Evolutionary conservation across 2,329 filamentous ascomycete species (phyloP), one percentile per base, ranked within the genome.

Genomic region (Arthroderma uncinatum): DNA sequence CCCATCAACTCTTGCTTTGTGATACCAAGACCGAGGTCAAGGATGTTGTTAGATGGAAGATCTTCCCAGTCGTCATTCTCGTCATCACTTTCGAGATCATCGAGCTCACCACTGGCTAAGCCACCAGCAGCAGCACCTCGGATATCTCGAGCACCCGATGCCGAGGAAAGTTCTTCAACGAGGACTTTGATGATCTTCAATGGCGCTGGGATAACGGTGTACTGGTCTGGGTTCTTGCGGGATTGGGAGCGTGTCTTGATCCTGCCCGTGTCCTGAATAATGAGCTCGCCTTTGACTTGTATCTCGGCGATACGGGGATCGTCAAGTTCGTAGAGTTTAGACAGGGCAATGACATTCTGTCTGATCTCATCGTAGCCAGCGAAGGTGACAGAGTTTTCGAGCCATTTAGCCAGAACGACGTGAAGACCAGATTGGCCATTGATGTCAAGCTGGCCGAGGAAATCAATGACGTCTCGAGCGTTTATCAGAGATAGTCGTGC

Each of bases 341-440:
- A 91, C 1, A 98, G 80, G 4, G 93, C 93, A 64, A 95, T 92
- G 59, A 96, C 89, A 67, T 97, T 98, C 71, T 96, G 89, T 64
- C 91, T 83, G 64, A 97, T 97, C 71, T 96, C 92, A 65, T 97
- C 91, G 65, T 96, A 98, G 10, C 93, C 93, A n/a, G 90, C 90
- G 73, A 98, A 98, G 71, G 87, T 95, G 71, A 95, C 82, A 2
- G 90, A 95, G 72, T 97, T 95, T 74, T 97, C 93, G 0, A 98
- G 78, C 93, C 93, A 98, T 73, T 97, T 96, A 72, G 84, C 81
- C 63, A 97, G 76, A 2, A 98, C 93, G 23, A 96, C 84, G 62
- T 91, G 83, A 6, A 98, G 76, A n/a, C 91, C 93, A 66, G 80
- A 94, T 59, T 71, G 65, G 8, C 84, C 85, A 52, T 83, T 82